phyloP scores from a whole-genome alignment of 2,329 filamentous ascomycete species.

The Niveomyces coronatus region DNA sequence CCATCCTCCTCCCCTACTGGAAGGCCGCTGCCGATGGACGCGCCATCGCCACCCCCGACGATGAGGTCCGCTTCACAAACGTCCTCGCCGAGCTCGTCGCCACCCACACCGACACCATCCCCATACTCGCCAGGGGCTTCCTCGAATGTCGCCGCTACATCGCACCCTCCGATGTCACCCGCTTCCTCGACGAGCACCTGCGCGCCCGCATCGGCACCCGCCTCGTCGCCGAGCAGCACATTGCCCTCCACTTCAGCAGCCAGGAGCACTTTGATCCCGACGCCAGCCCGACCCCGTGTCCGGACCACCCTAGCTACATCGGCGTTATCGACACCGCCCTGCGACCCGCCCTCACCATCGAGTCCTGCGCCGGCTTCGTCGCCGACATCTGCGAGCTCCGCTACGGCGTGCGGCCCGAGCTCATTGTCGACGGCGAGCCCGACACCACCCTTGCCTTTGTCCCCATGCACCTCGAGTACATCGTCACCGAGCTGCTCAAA shows the following conservation, averaged over 20 bases:
- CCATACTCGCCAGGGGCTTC: slow-evolving; percentile 82
- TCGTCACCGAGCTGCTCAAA: slow-evolving; percentile 91
- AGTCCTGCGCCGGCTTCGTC: slow-evolving; percentile 80
- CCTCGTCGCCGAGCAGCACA: slow-evolving; percentile 91
- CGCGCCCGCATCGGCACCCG: slow-evolving; percentile 89
- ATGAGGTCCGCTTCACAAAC: slow-evolving; percentile 85
- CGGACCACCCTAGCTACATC: slow-evolving; percentile 59
- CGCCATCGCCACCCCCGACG: slow-evolving; percentile 53
- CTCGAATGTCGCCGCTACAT: slow-evolving; percentile 91
- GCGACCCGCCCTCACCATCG: slow-evolving; percentile 69
- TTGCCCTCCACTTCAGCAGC: slow-evolving; percentile 67
- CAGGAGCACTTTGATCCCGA: slow-evolving; percentile 58
- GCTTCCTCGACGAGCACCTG: slow-evolving; percentile 87
- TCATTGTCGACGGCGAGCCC: slow-evolving; percentile 75
- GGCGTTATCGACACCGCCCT: slow-evolving; percentile 91
- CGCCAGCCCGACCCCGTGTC: slow-evolving; percentile 38
- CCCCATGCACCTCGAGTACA: slow-evolving; percentile 94
- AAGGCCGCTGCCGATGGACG: slow-evolving; percentile 34
- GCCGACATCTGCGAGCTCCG: slow-evolving; percentile 94
- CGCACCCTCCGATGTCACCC: slow-evolving; percentile 68
- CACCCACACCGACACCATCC: slow-evolving; percentile 90
- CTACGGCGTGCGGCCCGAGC: slow-evolving; percentile 75
- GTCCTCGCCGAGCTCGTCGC: slow-evolving; percentile 92
- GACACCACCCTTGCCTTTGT: slow-evolving; percentile 88
- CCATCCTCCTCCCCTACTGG: slow-evolving; percentile 74